A percentile compares a stretch with the other conserved stretches of the same genome.
Conservation (phyloP, 768 basidiomycete genomes). For the Trametopsis cervina region DNA sequence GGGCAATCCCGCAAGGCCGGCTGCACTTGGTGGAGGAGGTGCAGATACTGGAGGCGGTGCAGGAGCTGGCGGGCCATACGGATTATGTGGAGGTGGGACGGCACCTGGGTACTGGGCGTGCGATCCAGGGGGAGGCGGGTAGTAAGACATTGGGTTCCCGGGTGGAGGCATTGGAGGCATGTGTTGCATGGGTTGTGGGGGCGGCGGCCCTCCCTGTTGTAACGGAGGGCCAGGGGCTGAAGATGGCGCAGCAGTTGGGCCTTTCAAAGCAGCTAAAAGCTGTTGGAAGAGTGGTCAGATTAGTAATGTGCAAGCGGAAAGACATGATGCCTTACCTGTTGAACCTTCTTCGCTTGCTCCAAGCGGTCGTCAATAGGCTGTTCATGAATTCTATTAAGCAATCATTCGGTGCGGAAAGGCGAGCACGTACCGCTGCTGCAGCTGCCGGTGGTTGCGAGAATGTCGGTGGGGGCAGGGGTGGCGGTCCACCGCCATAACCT, state of each 20-base stretch:
- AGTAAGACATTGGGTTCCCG: slow-evolving; percentile 32
- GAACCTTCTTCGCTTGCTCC: slow-evolving; percentile 83
- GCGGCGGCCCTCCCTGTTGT: slow-evolving; percentile 8
- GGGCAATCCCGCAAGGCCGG: slow-evolving; percentile 39
- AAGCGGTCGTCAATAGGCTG: slow-evolving; percentile 69
- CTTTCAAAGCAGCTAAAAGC: slow-evolving; percentile 75
- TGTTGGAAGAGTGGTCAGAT: slow-evolving; percentile 18
- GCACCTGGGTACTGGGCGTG: slow-evolving; percentile 26
- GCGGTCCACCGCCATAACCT: slow-evolving; percentile 36
- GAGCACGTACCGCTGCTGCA: too few relatives aligned
- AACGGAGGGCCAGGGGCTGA: slow-evolving; percentile 19
- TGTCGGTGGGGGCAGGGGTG: slow-evolving; percentile 16
- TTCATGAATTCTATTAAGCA: slow-evolving; percentile 5
- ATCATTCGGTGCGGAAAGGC: too few relatives aligned
- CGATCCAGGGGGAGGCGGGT: slow-evolving; percentile 22
- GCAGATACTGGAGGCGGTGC: slow-evolving; percentile 28
- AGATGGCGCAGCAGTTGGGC: slow-evolving; percentile 42
- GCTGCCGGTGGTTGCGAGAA: slow-evolving; percentile 13
- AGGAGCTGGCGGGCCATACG: slow-evolving; percentile 22
- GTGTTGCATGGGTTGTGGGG: slow-evolving; percentile 16
- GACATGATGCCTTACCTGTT: slow-evolving; percentile 50
- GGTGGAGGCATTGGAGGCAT: slow-evolving; percentile 22
- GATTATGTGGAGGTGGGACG: slow-evolving; percentile 23
- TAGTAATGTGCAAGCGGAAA: background rate
- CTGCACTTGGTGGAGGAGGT: slow-evolving; percentile 16